Base-by-base conservation (phyloP, 1,284 basidiomycete genomes). In the Gomphus bonarii region DNA sequence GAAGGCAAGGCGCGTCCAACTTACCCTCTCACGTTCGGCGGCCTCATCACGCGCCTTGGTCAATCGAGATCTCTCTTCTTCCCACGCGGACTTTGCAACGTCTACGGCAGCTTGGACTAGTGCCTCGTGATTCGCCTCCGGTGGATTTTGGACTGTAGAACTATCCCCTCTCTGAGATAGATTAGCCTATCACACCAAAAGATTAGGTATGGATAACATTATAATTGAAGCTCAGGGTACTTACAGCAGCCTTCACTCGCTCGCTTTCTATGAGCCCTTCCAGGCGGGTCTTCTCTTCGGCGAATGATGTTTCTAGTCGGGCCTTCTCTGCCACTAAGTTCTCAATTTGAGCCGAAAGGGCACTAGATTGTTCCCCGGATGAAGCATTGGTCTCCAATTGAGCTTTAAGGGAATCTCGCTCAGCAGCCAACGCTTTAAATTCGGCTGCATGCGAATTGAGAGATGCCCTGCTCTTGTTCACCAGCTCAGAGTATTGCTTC, bases 41-140 rank as follows among this genome's bases (percentile, higher is more conserved):
- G 81, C 81, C 20, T 82, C 78, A 60, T 87, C 82, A 14, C 81
- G 80, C 42, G 75, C 72, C 61, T 80, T 80, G 22, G 73, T 59
- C 2, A 88, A 69, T 53, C 77, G 75, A 0, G 69, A 72, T 62
- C 80, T 86, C 64, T 87, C 84, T 12, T 42, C n/a, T 28, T 57
- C 55, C 55, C 55, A 57, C 16, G 16, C 25, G 36, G 28, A 36
- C 25, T 50, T 57, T 18, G 55, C 48, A 12, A 18, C 36, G 30
- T 57, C 49, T 16, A 57, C 31, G 7, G 49, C 47, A 20, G 55
- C 47, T 25, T 57, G 47, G n/a, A 51, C 33, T n/a, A 18, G 16
- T n/a, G 48, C 48, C 22, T 50, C 49, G 12, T 51, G 35, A 12
- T 40, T 42, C 16, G n/a, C 36, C 12, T 40, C 38, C 1, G 49